Percentiles rank a stretch among this genome's conserved stretches.
Conservation (phyloP, 805 yeast genomes). For the Candida sakaeoensis region DNA sequence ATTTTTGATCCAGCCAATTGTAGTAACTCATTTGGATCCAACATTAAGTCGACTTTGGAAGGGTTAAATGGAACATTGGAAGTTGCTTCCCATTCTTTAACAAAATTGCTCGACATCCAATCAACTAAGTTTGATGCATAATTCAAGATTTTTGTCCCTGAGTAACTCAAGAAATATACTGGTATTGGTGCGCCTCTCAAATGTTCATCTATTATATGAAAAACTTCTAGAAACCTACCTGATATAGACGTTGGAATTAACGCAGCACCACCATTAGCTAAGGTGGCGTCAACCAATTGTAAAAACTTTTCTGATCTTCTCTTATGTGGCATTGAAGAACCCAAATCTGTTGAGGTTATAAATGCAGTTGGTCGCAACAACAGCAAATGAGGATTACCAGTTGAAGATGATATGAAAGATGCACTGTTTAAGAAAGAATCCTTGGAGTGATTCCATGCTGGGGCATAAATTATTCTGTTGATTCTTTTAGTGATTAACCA, state of each 20-base stretch:
- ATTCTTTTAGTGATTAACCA: constrained; percentile 74
- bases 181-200: constrained; percentile 61
- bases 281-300: constrained; percentile 57
- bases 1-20: constrained; percentile 68
- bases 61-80: constrained; percentile 65
- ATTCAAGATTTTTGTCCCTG: constrained; percentile 72
- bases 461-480: constrained; percentile 83
- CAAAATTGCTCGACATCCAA: constrained; percentile 91
- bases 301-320: constrained; percentile 62
- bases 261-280: constrained; percentile 76
- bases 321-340: constrained; percentile 60
- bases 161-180: constrained; percentile 68
- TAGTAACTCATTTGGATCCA: constrained; percentile 52
- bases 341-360: constrained; percentile 68
- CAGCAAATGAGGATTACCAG: constrained; percentile 61
- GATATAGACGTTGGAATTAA: constrained; percentile 78
- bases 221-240: constrained; percentile 75
- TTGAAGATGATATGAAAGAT: constrained; percentile 25
- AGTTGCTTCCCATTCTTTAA: constrained; percentile 73
- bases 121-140: constrained; percentile 89
- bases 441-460: constrained; percentile 91
- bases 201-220: constrained; percentile 69
- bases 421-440: constrained; percentile 69
- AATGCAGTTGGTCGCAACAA: constrained; percentile 78
- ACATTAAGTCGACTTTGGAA: constrained; percentile 51